These are phyloP conservation scores for Cordyceps pruinosa DNA, from an alignment of 2,329 filamentous ascomycete genomes.

Conservation along the genomic window DNA sequence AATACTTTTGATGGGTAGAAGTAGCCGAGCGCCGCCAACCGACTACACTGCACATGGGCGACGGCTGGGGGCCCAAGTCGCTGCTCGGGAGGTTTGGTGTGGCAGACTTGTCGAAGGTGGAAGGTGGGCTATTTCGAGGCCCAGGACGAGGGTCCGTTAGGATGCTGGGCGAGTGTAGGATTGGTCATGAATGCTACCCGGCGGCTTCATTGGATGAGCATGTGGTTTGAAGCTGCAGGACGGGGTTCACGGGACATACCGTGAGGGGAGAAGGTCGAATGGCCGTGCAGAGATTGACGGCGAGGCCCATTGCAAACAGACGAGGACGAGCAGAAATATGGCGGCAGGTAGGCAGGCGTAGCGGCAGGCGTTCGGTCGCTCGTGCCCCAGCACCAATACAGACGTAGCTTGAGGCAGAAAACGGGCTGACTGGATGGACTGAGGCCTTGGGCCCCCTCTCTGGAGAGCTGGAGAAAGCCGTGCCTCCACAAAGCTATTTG, in stretches of 20 bases:
- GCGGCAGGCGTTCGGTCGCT: no score
- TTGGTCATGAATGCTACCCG: background rate
- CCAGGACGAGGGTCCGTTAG: background rate
- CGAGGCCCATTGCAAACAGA: background rate
- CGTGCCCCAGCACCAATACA: no score
- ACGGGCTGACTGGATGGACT: background rate
- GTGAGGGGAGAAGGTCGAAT: background rate
- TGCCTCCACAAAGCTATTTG: constrained; percentile 7
- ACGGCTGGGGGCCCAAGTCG: background rate
- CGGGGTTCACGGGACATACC: background rate
- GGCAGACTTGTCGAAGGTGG: background rate
- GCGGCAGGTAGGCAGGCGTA: no score
- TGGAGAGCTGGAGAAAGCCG: background rate
- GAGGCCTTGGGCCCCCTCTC: background rate
- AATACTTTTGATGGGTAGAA: background rate
- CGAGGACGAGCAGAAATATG: background rate
- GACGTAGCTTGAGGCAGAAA: background rate
- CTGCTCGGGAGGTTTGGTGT: background rate
- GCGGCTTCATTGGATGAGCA: background rate
- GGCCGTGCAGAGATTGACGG: background rate
- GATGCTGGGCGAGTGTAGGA: background rate
- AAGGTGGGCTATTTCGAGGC: background rate
- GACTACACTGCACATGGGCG: background rate
- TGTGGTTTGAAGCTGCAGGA: background rate
- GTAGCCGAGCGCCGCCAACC: constrained; percentile 5